phyloP scores from a whole-genome alignment of 2,329 filamentous ascomycete genomes.

The Clonostachys sp. region DNA sequence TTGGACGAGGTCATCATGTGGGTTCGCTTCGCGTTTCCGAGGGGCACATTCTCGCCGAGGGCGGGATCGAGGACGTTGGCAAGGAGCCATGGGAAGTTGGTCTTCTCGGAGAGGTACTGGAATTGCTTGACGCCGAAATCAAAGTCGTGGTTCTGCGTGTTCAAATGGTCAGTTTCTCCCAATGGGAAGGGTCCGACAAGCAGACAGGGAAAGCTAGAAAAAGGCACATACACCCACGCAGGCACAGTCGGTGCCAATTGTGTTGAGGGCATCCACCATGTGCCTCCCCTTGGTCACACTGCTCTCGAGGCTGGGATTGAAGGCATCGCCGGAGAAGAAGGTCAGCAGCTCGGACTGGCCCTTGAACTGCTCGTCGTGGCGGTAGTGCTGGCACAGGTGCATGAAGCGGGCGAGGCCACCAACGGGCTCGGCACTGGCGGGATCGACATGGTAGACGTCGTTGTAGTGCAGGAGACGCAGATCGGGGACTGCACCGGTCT shows the following conservation, averaged over 20 bases:
- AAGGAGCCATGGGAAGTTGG: constrained; percentile 83
- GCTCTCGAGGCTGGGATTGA: constrained; percentile 86
- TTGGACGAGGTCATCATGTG: constrained; percentile 75
- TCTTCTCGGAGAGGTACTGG: constrained; percentile 65
- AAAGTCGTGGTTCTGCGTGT: constrained; percentile 74
- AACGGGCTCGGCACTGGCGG: constrained; percentile 70
- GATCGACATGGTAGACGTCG: constrained; percentile 87
- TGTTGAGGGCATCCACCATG: constrained; percentile 84
- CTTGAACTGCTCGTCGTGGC: constrained; percentile 51
- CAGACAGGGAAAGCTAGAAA: neutral
- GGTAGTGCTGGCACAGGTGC: constrained; percentile 72
- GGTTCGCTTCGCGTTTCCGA: constrained; percentile 73
- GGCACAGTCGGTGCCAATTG: constrained; percentile 72
- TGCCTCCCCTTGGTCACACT: constrained; percentile 86
- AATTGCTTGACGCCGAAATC: constrained; percentile 88
- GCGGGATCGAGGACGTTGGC: constrained; percentile 85
- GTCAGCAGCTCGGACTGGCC: constrained; percentile 66
- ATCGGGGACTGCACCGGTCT: constrained; percentile 42
- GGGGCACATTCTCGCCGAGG: constrained; percentile 67
- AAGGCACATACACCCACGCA: constrained; percentile 61
- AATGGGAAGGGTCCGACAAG: neutral
- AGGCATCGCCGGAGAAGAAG: constrained; percentile 88
- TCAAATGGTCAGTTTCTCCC: neutral
- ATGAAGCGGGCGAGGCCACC: constrained; percentile 81
- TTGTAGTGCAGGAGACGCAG: constrained; percentile 87